Evolutionary conservation across 1,284 basidiomycete genomes (phyloP), one percentile per base, ranked within the genome.

Genomic region (Cryptococcus deneoformans): DNA sequence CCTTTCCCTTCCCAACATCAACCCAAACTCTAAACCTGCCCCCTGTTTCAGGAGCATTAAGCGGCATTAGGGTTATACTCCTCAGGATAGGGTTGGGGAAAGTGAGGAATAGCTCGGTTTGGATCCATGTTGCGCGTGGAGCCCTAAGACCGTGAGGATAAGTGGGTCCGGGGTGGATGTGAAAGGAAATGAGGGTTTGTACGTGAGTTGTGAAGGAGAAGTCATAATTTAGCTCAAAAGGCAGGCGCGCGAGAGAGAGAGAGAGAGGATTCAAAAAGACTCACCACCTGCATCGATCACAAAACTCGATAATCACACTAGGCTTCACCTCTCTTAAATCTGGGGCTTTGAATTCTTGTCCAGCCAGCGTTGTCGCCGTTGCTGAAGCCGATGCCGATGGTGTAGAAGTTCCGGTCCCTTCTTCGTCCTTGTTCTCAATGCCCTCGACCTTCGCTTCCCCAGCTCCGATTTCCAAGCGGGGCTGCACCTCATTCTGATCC

Each of bases 21-120:
- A 94, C 76, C 92, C 92, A 95, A 14, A 94, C 86, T 34, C 92
- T 84, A 74, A 95, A 96, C 34, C 90, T 82, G 24, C 92, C 92
- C 39, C 86, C 87, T 6, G 91, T 89, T 63, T 92, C 90, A 14
- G 89, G 87, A 12, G 85, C 72, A 67, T 86, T 89, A 53, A 86
- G 80, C 12, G 92, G 92, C 35, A 89, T 75, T 56, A 94, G 79
- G 7, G 86, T 83, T 53, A 92, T 85, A 39, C 83, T 80, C 40
- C 20, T 20, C 20, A 95, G 75, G 0, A 78, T 71, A 0, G 90
- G 89, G 16, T 88, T 83, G 2, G 90, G 87, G 75, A 95, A 95
- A 0, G 92, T 94, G 50, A 95, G 77, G 68, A 92, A 84, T 20
- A 95, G 82, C 68, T 95, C 92, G 0, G 92, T 95, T 59, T 90